These are phyloP conservation scores for Vigna unguiculata DNA, from an alignment of 306 rosid species.

Conservation along the genomic window DNA sequence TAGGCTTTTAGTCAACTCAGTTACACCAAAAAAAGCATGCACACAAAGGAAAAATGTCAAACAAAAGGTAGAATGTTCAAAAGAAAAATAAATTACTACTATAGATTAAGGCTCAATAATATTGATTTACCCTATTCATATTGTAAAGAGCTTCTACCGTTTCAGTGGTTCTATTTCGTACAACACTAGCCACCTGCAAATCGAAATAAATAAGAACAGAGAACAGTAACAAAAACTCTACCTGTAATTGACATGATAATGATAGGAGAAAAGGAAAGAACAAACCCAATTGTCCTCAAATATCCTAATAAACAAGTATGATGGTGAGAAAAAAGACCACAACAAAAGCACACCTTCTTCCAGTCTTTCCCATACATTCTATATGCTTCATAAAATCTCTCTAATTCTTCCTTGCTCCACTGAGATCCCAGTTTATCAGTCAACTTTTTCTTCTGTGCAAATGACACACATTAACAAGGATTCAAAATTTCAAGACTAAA, in stretches of 20 bases:
- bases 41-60: neutral
- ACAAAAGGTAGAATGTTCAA: slow-evolving; percentile 14
- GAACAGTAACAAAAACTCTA: slow-evolving; percentile 23
- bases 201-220: slow-evolving; percentile 45
- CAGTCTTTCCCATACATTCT: slow-evolving; percentile 85
- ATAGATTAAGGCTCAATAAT: slow-evolving; percentile 27
- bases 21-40: neutral
- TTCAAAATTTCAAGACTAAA: slow-evolving; percentile 38
- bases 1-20: slow-evolving; percentile 11
- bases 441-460: slow-evolving; percentile 76
- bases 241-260: slow-evolving; percentile 10
- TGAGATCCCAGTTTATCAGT: slow-evolving; percentile 84
- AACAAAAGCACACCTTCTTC: slow-evolving; percentile 68
- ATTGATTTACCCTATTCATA: slow-evolving; percentile 69
- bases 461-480: slow-evolving; percentile 25
- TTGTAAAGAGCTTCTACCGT: slow-evolving; percentile 90
- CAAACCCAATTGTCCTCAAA: slow-evolving; percentile 7
- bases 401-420: slow-evolving; percentile 86
- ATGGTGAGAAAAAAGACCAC: slow-evolving; percentile 34
- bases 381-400: slow-evolving; percentile 85
- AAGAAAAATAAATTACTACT: slow-evolving; percentile 1
- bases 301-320: slow-evolving; percentile 34
- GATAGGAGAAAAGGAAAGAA: neutral
- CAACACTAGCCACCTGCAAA: slow-evolving; percentile 69
- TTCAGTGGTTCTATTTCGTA: slow-evolving; percentile 66